Base-by-base conservation (phyloP, 257 asterid species). In the Parsonsia alboflavescens region DNA sequence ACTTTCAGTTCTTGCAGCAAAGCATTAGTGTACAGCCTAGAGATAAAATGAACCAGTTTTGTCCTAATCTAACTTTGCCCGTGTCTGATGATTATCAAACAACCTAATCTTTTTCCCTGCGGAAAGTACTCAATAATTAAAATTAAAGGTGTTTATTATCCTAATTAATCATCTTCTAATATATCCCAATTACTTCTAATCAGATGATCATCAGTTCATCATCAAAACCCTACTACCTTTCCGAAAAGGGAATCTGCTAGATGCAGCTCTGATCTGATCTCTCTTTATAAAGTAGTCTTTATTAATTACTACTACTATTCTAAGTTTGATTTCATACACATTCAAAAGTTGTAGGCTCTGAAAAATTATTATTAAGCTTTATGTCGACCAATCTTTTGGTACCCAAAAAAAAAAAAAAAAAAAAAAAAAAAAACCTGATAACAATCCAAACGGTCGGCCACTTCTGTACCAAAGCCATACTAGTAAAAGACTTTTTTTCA, bases 381-480 rank as follows among this genome's bases (percentile, higher is more conserved):
- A 65, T 65, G 50, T 65, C 46, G 46, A 63, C 68, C 13, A 63
- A 36, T 17, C 44, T 33, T 28, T 62, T 13, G 10, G 45, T 62
- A 30, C 22, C 2, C 12, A 17, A 50, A 15, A 15, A 15, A 50
- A 50, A 53, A 54, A 62, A 62, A 28, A 33, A 46, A 39, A 26
- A 7, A 15, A 50, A 50, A 53, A 54, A 62, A 62, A 28, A 33
- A 46, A 39, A 26, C 2, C 44, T 19, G 49, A 65, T 65, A 65
- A 39, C 49, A 17, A 39, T 65, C 70, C 70, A 65, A 65, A 65
- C 50, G 70, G 70, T 65, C 50, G 70, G 70, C 70, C 70, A 65
- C 70, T 65, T 65, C 26, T 65, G 28, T 19, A 16, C 49, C 50
- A 39, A 65, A 39, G 70, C 50, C 70, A 65, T n/a, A n/a, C n/a